phyloP scores from a whole-genome alignment of 352 stramenopile species.

The Pythium dissotocum region DNA sequence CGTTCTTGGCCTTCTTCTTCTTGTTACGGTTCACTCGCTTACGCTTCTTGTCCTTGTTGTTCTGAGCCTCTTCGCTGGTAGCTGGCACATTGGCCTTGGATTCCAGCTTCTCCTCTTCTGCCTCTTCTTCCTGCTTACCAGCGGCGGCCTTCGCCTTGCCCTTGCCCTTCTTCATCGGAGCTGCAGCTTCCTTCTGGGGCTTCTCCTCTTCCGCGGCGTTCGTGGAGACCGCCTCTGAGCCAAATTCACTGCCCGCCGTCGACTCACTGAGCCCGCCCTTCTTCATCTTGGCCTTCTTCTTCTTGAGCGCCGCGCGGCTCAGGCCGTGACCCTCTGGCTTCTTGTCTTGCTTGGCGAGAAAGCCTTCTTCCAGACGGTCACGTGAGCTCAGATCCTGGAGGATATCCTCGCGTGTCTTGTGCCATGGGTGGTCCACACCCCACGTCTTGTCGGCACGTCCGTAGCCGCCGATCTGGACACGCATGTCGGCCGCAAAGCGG shows the following conservation, averaged over 20 bases:
- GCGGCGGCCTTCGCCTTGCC: not conserved
- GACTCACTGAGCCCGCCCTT: slow-evolving; percentile 46
- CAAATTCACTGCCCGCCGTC: slow-evolving; percentile 18
- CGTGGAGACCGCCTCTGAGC: slow-evolving; percentile 10
- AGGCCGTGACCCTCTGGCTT: slow-evolving; percentile 44
- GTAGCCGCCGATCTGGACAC: slow-evolving; percentile 68
- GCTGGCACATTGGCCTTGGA: not conserved
- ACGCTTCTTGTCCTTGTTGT: slow-evolving; percentile 28
- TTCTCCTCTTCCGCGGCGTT: slow-evolving; percentile 22
- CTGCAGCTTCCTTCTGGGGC: slow-evolving; percentile 25
- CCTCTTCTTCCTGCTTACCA: not conserved
- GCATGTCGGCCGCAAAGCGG: slow-evolving; percentile 81
- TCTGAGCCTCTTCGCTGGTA: not conserved
- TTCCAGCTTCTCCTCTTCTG: not conserved
- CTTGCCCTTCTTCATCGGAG: slow-evolving; percentile 6
- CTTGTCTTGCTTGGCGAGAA: slow-evolving; percentile 39
- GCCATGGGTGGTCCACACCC: slow-evolving; percentile 79
- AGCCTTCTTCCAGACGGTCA: slow-evolving; percentile 70
- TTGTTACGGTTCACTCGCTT: slow-evolving; percentile 36
- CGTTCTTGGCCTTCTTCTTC: slow-evolving; percentile 30
- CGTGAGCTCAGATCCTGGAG: slow-evolving; percentile 47
- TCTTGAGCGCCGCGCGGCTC: slow-evolving; percentile 78
- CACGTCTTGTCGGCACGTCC: slow-evolving; percentile 77
- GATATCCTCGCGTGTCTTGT: slow-evolving; percentile 58
- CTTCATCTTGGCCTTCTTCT: slow-evolving; percentile 74